These are phyloP conservation scores for Aspergillus incahuasiensis DNA, from an alignment of 495 filamentous ascomycete species.

Conservation along the genomic window DNA sequence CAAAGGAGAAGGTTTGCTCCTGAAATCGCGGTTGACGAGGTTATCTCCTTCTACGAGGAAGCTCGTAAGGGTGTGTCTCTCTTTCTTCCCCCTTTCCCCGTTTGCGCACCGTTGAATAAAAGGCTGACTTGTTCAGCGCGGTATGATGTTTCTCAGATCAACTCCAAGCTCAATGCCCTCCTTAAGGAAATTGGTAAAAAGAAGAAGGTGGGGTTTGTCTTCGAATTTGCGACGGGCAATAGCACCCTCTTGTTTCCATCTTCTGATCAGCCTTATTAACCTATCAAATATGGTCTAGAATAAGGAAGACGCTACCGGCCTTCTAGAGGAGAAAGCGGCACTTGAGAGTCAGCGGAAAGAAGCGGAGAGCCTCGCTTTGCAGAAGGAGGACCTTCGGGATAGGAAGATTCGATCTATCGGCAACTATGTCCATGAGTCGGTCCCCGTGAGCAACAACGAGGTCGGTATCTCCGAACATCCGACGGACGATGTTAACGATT, in stretches of 20 bases:
- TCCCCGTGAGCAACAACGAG: constrained; percentile 89
- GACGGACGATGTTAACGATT: constrained; percentile 59
- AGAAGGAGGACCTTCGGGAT: constrained; percentile 69
- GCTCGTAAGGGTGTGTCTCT: constrained; percentile 62
- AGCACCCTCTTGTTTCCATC: background rate
- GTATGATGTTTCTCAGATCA: constrained; percentile 75
- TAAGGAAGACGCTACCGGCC: constrained; percentile 74
- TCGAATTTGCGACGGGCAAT: background rate
- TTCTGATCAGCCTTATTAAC: background rate
- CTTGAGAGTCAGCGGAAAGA: constrained; percentile 77
- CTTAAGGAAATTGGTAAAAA: constrained; percentile 87
- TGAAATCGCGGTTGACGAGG: constrained; percentile 81
- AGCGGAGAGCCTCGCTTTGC: constrained; percentile 63
- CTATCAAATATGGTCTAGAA: constrained; percentile 41
- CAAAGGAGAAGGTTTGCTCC: constrained; percentile 76
- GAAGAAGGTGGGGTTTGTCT: constrained; percentile 64
- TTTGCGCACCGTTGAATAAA: background rate
- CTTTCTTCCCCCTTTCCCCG: too few species aligned
- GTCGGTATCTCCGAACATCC: constrained; percentile 27
- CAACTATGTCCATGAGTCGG: constrained; percentile 88
- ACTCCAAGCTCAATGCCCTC: constrained; percentile 75
- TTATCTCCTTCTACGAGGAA: constrained; percentile 83
- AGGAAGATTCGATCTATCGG: constrained; percentile 80
- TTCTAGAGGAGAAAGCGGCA: constrained; percentile 68
- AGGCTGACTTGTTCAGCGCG: constrained; percentile 48